Evolutionary conservation across 2,329 filamentous ascomycete species (phyloP), one percentile per base, ranked within the genome.

Genomic region (Pestalotiopsis sp.): DNA sequence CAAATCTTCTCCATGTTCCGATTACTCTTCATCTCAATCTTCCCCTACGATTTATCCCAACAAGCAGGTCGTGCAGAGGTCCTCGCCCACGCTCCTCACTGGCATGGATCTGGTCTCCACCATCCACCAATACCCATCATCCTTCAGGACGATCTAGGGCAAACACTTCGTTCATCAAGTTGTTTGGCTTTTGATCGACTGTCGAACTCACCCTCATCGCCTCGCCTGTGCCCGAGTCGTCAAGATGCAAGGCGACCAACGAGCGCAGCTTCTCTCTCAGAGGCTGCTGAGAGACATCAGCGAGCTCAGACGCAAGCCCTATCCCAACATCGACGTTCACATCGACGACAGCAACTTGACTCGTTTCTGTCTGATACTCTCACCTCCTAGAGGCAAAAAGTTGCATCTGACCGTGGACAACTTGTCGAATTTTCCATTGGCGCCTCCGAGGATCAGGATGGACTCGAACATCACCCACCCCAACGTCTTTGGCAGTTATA

Each of bases 281-380:
- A 78, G 81, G 7, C 76, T 81, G 65, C 71, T 85, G 14, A 75
- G 75, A 26, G 84, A 86, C 65, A 81, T 86, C 38, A 77, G 78
- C 11, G 84, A 86, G 70, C 74, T 86, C 17, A 75, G 81, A 58
- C 73, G 76, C 26, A 73, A 81, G 56, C 83, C 83, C 0, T 85
- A 85, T 69, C 82, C 83, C 2, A 83, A 83, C 58, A 81, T 85
- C 67, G 66, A 69, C n/a, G 72, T 85, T 1, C 75, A 81, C 68
- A 69, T 80, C 1, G 55, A 74, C n/a, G 80, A 82, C 26, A 69
- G 76, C 1, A 72, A 82, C 52, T 65, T 84, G 40, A 72, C 70
- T 1, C 59, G 69, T 2, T 80, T 79, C 4, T 86, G 84, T 60
- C 75, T 86, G 1, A 70, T 86, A 22, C 78, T 86, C 1, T 79